Evolutionary conservation across 1,139 yeast species (phyloP).

Genomic region (Blastobotrys apis): DNA sequence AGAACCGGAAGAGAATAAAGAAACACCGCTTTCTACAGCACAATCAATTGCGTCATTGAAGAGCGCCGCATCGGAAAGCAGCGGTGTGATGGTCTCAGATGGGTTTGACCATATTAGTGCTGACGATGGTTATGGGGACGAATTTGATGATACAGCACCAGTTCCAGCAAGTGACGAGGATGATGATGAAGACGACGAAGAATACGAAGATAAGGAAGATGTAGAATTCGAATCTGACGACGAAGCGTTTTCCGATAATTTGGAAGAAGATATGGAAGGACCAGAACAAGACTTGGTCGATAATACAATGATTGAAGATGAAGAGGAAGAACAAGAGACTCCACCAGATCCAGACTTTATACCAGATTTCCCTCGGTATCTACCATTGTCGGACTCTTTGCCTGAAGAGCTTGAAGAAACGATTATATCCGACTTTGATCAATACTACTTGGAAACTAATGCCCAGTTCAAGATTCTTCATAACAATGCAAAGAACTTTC

Average conservation of each 20-base stretch:
- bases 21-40: neutral
- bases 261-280: slow-evolving; percentile 7
- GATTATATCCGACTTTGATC: slow-evolving; percentile 13
- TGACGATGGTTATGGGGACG: no score
- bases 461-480: slow-evolving; percentile 20
- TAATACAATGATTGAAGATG: no score
- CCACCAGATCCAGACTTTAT: slow-evolving; percentile 11
- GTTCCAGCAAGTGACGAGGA: neutral
- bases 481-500: slow-evolving; percentile 12
- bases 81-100: slow-evolving; percentile 9
- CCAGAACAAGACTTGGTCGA: slow-evolving; percentile 11
- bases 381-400: neutral
- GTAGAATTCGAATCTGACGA: neutral
- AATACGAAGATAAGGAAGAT: neutral
- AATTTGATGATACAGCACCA: neutral
- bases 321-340: neutral
- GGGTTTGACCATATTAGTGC: slow-evolving; percentile 8
- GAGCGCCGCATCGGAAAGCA: slow-evolving; percentile 3
- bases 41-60: neutral
- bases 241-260: slow-evolving; percentile 10
- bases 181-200: neutral
- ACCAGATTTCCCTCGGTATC: slow-evolving; percentile 5
- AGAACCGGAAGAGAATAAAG: slow-evolving; percentile 1
- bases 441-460: slow-evolving; percentile 20
- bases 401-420: neutral